A percentile compares a stretch with the other conserved stretches of the same genome.
These are phyloP conservation scores for Leptodontidium sp. DNA, from an alignment of 2,329 filamentous ascomycete species.

Conservation along the genomic window DNA sequence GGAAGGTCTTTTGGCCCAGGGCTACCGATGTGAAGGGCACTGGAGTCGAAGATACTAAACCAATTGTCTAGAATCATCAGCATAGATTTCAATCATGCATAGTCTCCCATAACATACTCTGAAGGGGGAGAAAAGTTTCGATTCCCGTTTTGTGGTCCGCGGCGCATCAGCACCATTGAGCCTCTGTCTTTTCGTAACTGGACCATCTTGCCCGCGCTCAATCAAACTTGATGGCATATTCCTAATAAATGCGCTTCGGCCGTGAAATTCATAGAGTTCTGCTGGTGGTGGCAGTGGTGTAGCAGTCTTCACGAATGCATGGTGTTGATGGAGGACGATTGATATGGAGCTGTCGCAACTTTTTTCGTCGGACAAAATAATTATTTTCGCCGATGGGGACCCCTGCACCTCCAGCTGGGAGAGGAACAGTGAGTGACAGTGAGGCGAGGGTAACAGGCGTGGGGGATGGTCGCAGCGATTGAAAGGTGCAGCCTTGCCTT, in stretches of 20 bases:
- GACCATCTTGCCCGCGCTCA: slow-evolving; percentile 60
- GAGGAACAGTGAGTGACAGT: too few species aligned
- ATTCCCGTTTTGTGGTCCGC: slow-evolving; percentile 59
- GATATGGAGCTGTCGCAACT: slow-evolving; percentile 1
- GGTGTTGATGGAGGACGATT: background rate
- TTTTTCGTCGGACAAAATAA: slow-evolving; percentile 19
- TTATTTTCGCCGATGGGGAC: slow-evolving; percentile 12
- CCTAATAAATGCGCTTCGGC: slow-evolving; percentile 4
- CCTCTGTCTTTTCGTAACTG: slow-evolving; percentile 81
- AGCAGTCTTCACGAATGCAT: background rate
- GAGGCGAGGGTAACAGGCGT: too few species aligned
- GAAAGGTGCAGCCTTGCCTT: slow-evolving; percentile 1
- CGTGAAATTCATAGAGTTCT: background rate
- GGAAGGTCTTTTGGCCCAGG: slow-evolving; percentile 92
- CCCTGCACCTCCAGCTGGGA: background rate
- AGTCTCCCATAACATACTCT: slow-evolving; percentile 66
- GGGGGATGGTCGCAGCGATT: too few species aligned
- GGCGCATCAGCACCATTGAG: slow-evolving; percentile 54
- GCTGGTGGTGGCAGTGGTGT: slow-evolving; percentile 17
- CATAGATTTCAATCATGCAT: background rate
- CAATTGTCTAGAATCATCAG: slow-evolving; percentile 73
- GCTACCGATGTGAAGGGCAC: slow-evolving; percentile 92
- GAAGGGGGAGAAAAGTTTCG: slow-evolving; percentile 92
- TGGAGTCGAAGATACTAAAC: slow-evolving; percentile 87
- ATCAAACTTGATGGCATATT: slow-evolving; percentile 55